Evolutionary conservation across 805 yeast genomes (phyloP).

Genomic region (Ogataea ramenticola): DNA sequence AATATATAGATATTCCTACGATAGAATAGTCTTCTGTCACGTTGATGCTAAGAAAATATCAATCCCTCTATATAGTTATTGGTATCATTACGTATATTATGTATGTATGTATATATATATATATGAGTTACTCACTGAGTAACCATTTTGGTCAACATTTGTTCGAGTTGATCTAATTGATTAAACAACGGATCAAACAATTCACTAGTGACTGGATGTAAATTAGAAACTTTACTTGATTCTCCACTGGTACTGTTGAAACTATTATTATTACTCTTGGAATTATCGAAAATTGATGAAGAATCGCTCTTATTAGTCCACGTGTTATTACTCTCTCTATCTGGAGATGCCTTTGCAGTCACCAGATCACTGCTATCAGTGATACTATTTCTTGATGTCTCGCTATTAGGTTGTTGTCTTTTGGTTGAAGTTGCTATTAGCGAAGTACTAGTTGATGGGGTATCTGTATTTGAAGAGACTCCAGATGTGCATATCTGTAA

Average conservation of each 20-base stretch:
- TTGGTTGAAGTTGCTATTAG: background rate
- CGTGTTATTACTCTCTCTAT: background rate
- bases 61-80: too few species aligned
- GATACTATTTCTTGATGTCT: background rate
- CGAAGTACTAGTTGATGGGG: slow-evolving; percentile 1
- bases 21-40: too few species aligned
- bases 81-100: too few species aligned
- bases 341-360: background rate
- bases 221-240: background rate
- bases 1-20: too few species aligned
- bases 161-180: slow-evolving; percentile 28
- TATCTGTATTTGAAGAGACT: background rate
- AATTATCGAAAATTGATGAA: background rate
- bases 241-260: background rate
- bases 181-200: slow-evolving; percentile 53
- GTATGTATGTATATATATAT: background rate
- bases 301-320: background rate
- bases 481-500: background rate
- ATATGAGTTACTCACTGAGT: slow-evolving; percentile 2
- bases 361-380: background rate
- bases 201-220: slow-evolving; percentile 42
- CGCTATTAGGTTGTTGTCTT: background rate
- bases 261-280: background rate
- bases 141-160: slow-evolving; percentile 17
- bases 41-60: too few species aligned